phyloP scores from a whole-genome alignment of 1,284 basidiomycete genomes.

The Ceraceosorus guamensis region DNA sequence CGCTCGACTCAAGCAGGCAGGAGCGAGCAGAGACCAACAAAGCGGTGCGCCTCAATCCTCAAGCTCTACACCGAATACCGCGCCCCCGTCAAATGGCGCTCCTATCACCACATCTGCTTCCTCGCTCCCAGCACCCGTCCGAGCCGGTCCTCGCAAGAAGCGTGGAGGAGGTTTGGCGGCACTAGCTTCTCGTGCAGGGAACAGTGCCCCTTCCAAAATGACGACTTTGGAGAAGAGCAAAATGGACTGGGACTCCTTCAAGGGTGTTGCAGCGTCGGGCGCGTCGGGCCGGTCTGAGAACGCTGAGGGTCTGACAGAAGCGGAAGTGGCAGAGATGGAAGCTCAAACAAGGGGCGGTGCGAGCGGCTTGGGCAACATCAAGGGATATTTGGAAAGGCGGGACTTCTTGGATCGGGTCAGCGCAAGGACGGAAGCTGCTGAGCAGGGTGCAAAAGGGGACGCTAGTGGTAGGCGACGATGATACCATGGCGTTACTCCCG shows the following conservation, averaged over 20 bases:
- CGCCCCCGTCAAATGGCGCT: neutral
- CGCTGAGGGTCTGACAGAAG: slow-evolving; percentile 18
- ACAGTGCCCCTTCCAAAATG: slow-evolving; percentile 32
- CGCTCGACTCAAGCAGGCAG: slow-evolving; percentile 9
- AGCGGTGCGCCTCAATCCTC: neutral
- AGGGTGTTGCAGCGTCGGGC: slow-evolving; percentile 3
- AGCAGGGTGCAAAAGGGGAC: neutral
- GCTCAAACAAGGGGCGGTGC: slow-evolving; percentile 41
- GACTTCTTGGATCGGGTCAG: slow-evolving; percentile 44
- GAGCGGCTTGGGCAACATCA: slow-evolving; percentile 39
- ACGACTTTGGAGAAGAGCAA: slow-evolving; percentile 47
- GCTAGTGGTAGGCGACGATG: neutral
- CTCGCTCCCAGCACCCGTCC: slow-evolving; percentile 1
- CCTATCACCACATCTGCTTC: neutral
- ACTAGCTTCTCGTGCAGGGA: slow-evolving; percentile 17
- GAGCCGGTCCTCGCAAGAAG: slow-evolving; percentile 16
- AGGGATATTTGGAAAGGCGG: slow-evolving; percentile 39
- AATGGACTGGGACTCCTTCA: slow-evolving; percentile 39
- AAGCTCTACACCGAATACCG: slow-evolving; percentile 3
- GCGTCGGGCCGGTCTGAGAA: neutral
- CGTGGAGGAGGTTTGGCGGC: slow-evolving; percentile 26
- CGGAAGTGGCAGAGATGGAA: slow-evolving; percentile 42
- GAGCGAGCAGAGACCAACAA: neutral
- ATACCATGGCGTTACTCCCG: too few species aligned
- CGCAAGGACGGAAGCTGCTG: slow-evolving; percentile 17